A percentile compares a stretch with the other conserved stretches of the same genome.
phyloP scores from a whole-genome alignment of 495 filamentous ascomycete genomes.

The Lineolata rhizophorae region DNA sequence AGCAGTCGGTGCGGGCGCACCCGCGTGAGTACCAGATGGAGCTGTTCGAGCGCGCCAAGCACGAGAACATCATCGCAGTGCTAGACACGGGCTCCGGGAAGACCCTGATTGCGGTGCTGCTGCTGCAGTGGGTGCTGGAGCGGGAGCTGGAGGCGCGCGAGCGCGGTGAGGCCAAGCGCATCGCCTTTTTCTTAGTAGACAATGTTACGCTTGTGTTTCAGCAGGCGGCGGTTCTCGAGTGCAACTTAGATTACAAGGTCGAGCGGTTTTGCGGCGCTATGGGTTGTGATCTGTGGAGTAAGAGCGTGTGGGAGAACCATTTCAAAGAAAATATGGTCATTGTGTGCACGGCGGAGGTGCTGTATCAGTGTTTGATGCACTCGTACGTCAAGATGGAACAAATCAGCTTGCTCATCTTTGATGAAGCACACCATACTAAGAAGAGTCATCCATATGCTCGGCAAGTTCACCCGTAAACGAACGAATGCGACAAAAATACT shows the following conservation, averaged over 20 bases:
- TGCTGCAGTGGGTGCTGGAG: conserved; percentile 57
- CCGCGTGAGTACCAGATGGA: conserved; percentile 86
- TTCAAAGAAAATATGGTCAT: conserved; percentile 61
- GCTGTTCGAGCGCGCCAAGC: conserved; percentile 73
- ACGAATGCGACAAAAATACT: too few species aligned
- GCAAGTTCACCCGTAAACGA: too few species aligned
- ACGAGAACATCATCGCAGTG: conserved; percentile 79
- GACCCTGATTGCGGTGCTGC: conserved; percentile 78
- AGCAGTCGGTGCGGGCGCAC: conserved; percentile 34
- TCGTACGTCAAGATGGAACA: conserved; percentile 61
- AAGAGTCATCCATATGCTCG: conserved; percentile 83
- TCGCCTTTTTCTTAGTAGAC: conserved; percentile 79
- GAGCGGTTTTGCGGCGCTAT: conserved; percentile 59
- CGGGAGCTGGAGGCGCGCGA: conserved; percentile 54
- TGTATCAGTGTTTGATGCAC: conserved; percentile 56
- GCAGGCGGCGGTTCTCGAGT: conserved; percentile 61
- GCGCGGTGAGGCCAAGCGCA: conserved; percentile 32
- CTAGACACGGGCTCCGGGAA: conserved; percentile 97
- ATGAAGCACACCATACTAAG: conserved; percentile 93
- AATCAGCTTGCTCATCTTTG: conserved; percentile 85
- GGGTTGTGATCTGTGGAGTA: conserved; percentile 41
- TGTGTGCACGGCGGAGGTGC: conserved; percentile 81
- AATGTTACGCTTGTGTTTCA: conserved; percentile 83
- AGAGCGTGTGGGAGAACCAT: conserved; percentile 44
- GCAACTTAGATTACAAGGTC: conserved; percentile 65